Percentiles rank a stretch among this genome's conserved stretches.
phyloP scores from a whole-genome alignment of 2,329 filamentous ascomycete genomes.

The Aureobasidium sp. region DNA sequence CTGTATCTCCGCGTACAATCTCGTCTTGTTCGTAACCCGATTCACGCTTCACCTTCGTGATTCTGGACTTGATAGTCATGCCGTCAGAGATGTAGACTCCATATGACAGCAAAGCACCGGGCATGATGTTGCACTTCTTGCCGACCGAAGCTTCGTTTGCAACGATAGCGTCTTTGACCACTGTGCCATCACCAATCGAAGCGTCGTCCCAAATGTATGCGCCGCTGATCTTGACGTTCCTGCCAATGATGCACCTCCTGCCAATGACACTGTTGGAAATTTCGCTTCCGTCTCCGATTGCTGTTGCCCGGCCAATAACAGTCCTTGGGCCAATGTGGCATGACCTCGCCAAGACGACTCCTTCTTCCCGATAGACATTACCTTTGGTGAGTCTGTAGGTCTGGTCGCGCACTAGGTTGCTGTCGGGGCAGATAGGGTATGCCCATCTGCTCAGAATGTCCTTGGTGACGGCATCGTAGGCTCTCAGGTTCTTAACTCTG shows the following conservation, averaged over 20 bases:
- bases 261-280: conserved; percentile 75
- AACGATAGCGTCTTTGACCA: conserved; percentile 64
- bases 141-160: conserved; percentile 65
- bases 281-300: conserved; percentile 60
- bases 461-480: conserved; percentile 81
- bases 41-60: conserved; percentile 39
- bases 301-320: conserved; percentile 67
- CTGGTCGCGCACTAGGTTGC: conserved; percentile 70
- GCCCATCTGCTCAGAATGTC: conserved; percentile 84
- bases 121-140: conserved; percentile 56
- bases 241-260: conserved; percentile 75
- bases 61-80: conserved; percentile 37
- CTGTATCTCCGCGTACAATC: conserved; percentile 27
- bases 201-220: conserved; percentile 85
- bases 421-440: conserved; percentile 82
- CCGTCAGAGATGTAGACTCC: conserved; percentile 62
- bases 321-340: conserved; percentile 59
- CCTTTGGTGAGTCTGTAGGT: conserved; percentile 63
- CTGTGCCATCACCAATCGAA: conserved; percentile 64
- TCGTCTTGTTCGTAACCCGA: conserved; percentile 34
- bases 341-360: conserved; percentile 64
- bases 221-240: conserved; percentile 67
- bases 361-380: conserved; percentile 68
- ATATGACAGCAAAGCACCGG: conserved; percentile 71
- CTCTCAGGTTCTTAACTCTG: conserved; percentile 72